Conservation (phyloP, 371 early-diverging fungal species). For the Gilbertella persicaria region DNA sequence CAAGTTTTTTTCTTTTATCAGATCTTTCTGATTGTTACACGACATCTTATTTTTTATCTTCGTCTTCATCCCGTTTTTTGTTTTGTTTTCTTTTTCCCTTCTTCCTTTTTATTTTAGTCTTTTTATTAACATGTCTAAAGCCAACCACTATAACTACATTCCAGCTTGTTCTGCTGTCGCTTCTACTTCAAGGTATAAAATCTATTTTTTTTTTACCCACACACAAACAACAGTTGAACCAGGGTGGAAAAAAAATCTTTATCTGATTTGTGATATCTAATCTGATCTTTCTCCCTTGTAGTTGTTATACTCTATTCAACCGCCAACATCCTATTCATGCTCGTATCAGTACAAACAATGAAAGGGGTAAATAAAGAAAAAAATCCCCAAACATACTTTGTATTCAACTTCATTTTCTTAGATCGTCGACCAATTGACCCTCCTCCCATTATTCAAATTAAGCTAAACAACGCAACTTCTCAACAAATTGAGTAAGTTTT, state of each 20-base stretch:
- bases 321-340: slow-evolving; percentile 31
- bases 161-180: slow-evolving; percentile 10
- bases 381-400: not conserved
- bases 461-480: slow-evolving; percentile 17
- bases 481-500: slow-evolving; percentile 23
- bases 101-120: not conserved
- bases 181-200: slow-evolving; percentile 12
- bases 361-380: slow-evolving; percentile 20
- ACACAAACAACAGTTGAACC: not conserved
- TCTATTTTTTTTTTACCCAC: not conserved
- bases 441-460: slow-evolving; percentile 33
- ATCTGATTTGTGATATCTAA: slow-evolving; percentile 2
- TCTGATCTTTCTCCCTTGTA: not conserved
- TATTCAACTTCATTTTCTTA: slow-evolving; percentile 10
- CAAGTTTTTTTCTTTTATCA: slow-evolving; percentile 25
- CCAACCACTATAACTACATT: slow-evolving; percentile 14
- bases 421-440: slow-evolving; percentile 37
- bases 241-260: not conserved
- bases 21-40: slow-evolving; percentile 22
- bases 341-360: slow-evolving; percentile 33
- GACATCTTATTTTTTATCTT: slow-evolving; percentile 17
- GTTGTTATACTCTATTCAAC: slow-evolving; percentile 7
- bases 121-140: slow-evolving; percentile 16
- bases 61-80: slow-evolving; percentile 1
- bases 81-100: slow-evolving; percentile 4